Base-by-base conservation (phyloP, 2,329 filamentous ascomycete species). In the Xylaria sp. region DNA sequence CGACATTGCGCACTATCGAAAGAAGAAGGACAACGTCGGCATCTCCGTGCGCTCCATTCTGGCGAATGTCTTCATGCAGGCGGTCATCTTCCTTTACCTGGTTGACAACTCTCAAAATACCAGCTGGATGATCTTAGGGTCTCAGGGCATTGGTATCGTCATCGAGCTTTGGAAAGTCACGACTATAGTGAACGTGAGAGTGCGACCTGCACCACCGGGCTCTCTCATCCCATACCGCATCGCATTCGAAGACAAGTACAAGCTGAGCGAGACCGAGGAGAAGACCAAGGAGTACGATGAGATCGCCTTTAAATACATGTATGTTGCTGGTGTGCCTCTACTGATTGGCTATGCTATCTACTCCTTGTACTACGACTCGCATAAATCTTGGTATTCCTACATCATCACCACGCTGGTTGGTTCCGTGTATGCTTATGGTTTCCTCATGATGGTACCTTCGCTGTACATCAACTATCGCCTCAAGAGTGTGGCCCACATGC, bases 391-490 rank as follows among this genome's bases (percentile, higher is more conserved):
- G 96, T 97, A 97, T 83, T 96, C 92, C 51, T 99, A 94, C 84
- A 87, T 97, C 80, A 97, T 99, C 79, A 90, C 96, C 28, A 98
- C 95, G 0, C 89, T 99, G 10, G 96, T 99, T 26, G 96, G 94
- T 11, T 95, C 92, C 51, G 96, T 99, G 60, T 99, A 99, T 80
- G 94, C 96, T 0, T 99, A 99, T 79, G 96, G 96, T 4, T 99
- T 99, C 86, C 84, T 99, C 70, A 97, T 99, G 94, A 99, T 99
- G 96, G 92, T 99, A 9, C 96, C 96, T 15, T 92, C 90, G 68
- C 86, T 99, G 40, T 99, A 98, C 84, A 99, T 99, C 89, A 99
- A 99, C 87, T 99, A 99, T 85, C 91, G 95, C 13, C 89, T 99
- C 74, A 97, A 95, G 87, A 92, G 90, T 74, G 93, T 98, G 40